These are phyloP conservation scores for Trichoderma sp. DNA, from an alignment of 2,329 filamentous ascomycete species.

Conservation along the genomic window DNA sequence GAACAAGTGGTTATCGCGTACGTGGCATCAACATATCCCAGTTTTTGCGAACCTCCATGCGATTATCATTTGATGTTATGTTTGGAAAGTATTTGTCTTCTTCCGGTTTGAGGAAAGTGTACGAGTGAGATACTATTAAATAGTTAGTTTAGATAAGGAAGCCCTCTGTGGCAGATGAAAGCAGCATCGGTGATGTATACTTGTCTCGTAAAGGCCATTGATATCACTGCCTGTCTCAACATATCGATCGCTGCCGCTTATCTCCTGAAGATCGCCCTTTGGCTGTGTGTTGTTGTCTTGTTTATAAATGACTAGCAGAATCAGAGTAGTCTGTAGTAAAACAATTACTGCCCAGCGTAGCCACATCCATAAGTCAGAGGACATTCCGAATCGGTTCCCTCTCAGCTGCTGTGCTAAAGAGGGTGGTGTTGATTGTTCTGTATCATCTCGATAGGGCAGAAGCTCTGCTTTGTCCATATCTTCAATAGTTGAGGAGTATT, in stretches of 20 bases:
- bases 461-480: background rate
- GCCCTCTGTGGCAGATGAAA: no score
- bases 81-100: constrained; percentile 1
- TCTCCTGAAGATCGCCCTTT: background rate
- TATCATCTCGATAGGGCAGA: background rate
- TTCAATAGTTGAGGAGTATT: background rate
- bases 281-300: background rate
- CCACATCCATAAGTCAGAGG: background rate
- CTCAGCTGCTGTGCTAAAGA: background rate
- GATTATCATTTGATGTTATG: constrained; percentile 3
- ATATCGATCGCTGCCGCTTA: background rate
- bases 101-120: constrained; percentile 5
- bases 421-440: background rate
- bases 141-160: background rate
- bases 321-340: background rate
- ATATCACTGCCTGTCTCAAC: background rate
- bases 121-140: background rate
- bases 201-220: background rate
- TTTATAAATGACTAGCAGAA: background rate
- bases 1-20: background rate
- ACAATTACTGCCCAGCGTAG: background rate
- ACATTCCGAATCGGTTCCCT: no score
- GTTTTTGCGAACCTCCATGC: constrained; percentile 4
- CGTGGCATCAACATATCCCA: constrained; percentile 8
- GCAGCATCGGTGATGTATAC: background rate